These are phyloP conservation scores for Sugiyamaella smithiae DNA, from an alignment of 805 yeast genomes.

Conservation along the genomic window DNA sequence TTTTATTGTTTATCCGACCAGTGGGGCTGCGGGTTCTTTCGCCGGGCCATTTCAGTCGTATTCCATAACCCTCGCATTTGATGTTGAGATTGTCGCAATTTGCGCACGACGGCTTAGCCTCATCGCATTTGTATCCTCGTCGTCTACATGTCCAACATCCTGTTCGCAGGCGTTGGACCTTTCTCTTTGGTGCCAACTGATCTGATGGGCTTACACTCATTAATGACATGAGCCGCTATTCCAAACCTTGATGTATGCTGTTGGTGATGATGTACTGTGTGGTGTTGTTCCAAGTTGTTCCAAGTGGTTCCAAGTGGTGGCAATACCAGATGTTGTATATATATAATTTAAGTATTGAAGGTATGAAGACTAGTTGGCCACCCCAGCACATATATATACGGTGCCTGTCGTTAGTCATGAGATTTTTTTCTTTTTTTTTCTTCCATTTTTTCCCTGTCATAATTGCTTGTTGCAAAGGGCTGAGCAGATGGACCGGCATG, in stretches of 20 bases:
- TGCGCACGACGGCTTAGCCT: conserved; percentile 25
- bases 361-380: no score
- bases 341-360: neutral
- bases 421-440: neutral
- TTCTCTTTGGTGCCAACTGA: conserved; percentile 15
- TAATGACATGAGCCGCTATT: neutral
- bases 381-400: neutral
- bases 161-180: conserved; percentile 24
- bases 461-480: neutral
- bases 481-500: conserved; percentile 2
- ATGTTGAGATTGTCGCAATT: conserved; percentile 22
- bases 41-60: conserved; percentile 28
- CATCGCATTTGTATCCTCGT: conserved; percentile 29
- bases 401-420: neutral
- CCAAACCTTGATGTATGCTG: neutral
- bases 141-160: conserved; percentile 30
- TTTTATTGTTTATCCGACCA: neutral
- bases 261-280: neutral
- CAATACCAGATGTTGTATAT: conserved; percentile 1
- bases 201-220: conserved; percentile 4
- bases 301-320: no score
- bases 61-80: conserved; percentile 27
- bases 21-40: conserved; percentile 18
- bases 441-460: conserved; percentile 3
- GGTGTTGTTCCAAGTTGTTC: neutral